Conservation (phyloP, 257 asterid species). For the Fraxinus americana region DNA sequence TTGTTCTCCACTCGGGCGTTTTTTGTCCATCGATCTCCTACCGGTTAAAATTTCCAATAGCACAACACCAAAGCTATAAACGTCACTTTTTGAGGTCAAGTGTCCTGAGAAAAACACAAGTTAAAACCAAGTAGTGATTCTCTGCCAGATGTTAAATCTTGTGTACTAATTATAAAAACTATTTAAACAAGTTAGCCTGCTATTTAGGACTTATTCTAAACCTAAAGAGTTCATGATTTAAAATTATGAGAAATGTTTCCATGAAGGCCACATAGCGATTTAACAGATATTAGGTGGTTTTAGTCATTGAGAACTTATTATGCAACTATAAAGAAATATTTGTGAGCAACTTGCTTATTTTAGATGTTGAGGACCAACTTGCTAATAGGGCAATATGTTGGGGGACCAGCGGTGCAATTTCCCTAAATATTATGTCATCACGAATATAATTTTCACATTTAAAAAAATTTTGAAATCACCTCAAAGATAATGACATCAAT, state of each 20-base stretch:
- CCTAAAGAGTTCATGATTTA: too few species aligned
- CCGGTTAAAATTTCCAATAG: conserved; percentile 87
- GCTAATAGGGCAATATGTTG: not conserved
- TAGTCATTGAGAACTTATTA: not conserved
- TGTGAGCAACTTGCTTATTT: not conserved
- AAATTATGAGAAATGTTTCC: not conserved
- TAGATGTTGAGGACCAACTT: not conserved
- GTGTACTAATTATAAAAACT: too few species aligned
- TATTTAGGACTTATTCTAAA: not conserved
- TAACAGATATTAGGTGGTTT: not conserved
- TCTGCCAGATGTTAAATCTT: not conserved
- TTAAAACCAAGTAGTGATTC: not conserved
- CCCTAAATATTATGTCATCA: not conserved
- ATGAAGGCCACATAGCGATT: not conserved
- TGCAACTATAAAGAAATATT: not conserved
- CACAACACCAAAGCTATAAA: conserved; percentile 91
- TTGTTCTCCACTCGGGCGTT: conserved; percentile 86
- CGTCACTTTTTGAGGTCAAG: conserved; percentile 88
- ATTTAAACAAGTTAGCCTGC: not conserved
- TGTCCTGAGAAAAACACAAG: conserved; percentile 53
- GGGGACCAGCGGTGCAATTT: not conserved
- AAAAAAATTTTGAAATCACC: not conserved
- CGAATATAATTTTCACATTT: too few species aligned
- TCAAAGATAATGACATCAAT: too few species aligned
- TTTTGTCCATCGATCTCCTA: conserved; percentile 90